These are phyloP conservation scores for Veloporphyrellus conicus DNA, from an alignment of 1,284 basidiomycete genomes.

Conservation along the genomic window DNA sequence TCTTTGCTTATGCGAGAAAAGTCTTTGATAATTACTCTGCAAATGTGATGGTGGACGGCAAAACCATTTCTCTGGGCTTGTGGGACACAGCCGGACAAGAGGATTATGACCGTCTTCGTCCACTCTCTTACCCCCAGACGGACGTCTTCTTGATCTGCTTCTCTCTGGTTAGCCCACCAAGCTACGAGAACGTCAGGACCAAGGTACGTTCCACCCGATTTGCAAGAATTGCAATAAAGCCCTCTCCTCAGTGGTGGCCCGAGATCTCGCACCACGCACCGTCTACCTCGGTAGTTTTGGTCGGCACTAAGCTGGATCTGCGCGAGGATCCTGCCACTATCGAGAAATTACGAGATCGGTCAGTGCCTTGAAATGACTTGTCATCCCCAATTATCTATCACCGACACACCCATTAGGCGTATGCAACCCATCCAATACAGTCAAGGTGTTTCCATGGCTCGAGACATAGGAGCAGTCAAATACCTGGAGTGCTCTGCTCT, in stretches of 20 bases:
- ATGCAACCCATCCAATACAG: conserved; percentile 92
- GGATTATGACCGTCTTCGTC: conserved; percentile 96
- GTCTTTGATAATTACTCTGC: conserved; percentile 96
- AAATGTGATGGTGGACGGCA: conserved; percentile 97
- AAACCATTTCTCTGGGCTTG: conserved; percentile 94
- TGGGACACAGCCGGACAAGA: conserved; percentile 99
- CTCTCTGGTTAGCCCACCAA: conserved; percentile 94
- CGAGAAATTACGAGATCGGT: conserved; percentile 90
- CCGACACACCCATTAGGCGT: conserved; percentile 49
- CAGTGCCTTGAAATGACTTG: conserved; percentile 21
- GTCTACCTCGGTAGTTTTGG: conserved; percentile 88
- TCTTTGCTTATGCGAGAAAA: conserved; percentile 31
- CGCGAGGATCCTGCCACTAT: conserved; percentile 91
- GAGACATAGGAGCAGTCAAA: conserved; percentile 93
- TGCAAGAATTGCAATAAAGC: conserved; percentile 6
- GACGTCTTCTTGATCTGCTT: conserved; percentile 99
- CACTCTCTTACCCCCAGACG: conserved; percentile 97
- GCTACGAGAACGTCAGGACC: conserved; percentile 97
- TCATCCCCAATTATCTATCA: conserved; percentile 9
- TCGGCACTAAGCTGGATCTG: conserved; percentile 97
- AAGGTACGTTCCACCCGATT: conserved; percentile 57
- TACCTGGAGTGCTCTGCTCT: conserved; percentile 97
- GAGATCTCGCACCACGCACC: conserved; percentile 98
- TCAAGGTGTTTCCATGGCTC: conserved; percentile 87
- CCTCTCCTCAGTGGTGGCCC: conserved; percentile 76